Evolutionary conservation across 2,329 filamentous ascomycete genomes (phyloP), one percentile per base, ranked within the genome.

Genomic region (Gremmenia infestans): DNA sequence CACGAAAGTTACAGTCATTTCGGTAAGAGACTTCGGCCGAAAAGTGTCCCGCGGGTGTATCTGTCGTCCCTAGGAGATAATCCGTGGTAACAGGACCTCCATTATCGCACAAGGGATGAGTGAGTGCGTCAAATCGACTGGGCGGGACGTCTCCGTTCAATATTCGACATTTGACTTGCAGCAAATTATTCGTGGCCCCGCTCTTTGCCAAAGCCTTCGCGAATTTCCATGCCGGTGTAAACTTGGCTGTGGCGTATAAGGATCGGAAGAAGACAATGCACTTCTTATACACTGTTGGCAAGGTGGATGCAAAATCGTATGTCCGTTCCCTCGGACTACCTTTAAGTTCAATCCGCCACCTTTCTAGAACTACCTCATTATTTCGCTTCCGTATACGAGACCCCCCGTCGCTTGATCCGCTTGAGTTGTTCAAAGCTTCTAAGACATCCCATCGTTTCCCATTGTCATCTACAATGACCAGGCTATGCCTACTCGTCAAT

Each of bases 261-360:
- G 91, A 91, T 58, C 94, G 83, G 73, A 97, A 97, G 65, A 97
- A 85, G 63, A 97, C 88, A 61, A 99, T 96, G 65, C 89, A 91
- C 74, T 96, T 94, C 75, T 99, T 99, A 79, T 99, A 99, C 56
- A 96, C 86, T 52, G 90, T 93, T 14, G 94, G 91, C 51, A 97
- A 76, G 35, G 76, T 78, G 11, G 77, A 76, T 7, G 81, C 81
- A 69, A 86, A 89, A 68, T 82, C 82, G 48, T 81, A 77, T 15
- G 70, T 65, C 35, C 71, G 67, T 62, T 79, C 70, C 70, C 77
- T 70, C 55, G 78, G 72, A 56, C 75, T 74, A 63, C 83, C 82
- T 68, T 89, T 89, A 55, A 97, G 78, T 69, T 94, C 87, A 61
- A 99, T 81, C 55, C 80, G 87, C 94, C 94, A 99, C 64, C 93